These are phyloP conservation scores for Pichia sp. DNA, from an alignment of 1,139 yeast genomes.

Conservation along the genomic window DNA sequence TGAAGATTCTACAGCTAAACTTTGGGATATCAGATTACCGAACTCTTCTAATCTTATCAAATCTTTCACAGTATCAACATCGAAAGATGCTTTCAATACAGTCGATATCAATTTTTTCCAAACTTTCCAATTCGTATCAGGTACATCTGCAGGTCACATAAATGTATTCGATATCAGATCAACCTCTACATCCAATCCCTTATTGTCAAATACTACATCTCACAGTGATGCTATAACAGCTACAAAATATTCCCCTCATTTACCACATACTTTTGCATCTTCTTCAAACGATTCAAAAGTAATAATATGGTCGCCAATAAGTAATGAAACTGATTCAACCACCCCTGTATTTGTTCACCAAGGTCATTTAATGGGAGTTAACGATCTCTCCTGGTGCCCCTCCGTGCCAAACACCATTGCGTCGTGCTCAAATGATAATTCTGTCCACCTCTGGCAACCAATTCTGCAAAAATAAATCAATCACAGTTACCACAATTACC, in stretches of 20 bases:
- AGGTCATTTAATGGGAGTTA: constrained; percentile 85
- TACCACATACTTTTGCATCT: constrained; percentile 56
- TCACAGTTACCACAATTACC: not conserved
- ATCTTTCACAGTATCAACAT: not conserved
- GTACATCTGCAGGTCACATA: constrained; percentile 9
- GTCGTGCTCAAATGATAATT: constrained; percentile 82
- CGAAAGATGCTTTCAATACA: constrained; percentile 40
- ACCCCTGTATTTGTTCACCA: constrained; percentile 64
- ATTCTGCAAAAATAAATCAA: not conserved
- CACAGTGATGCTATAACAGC: constrained; percentile 62
- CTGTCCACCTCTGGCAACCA: constrained; percentile 81
- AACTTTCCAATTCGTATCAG: constrained; percentile 13
- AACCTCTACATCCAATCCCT: not conserved
- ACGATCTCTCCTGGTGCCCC: constrained; percentile 83
- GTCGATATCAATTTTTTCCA: constrained; percentile 32
- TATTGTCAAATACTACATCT: constrained; percentile 25
- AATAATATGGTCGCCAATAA: constrained; percentile 50
- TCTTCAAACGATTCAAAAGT: constrained; percentile 68
- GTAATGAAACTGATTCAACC: not conserved
- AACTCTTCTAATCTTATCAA: constrained; percentile 7
- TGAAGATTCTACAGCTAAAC: constrained; percentile 42
- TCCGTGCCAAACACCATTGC: constrained; percentile 73
- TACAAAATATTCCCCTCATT: constrained; percentile 71
- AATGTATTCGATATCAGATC: constrained; percentile 8
- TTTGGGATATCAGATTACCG: constrained; percentile 44